Evolutionary conservation across 2,329 filamentous ascomycete genomes (phyloP), one percentile per base, ranked within the genome.

Genomic region (Pseudogymnoascus sp.): DNA sequence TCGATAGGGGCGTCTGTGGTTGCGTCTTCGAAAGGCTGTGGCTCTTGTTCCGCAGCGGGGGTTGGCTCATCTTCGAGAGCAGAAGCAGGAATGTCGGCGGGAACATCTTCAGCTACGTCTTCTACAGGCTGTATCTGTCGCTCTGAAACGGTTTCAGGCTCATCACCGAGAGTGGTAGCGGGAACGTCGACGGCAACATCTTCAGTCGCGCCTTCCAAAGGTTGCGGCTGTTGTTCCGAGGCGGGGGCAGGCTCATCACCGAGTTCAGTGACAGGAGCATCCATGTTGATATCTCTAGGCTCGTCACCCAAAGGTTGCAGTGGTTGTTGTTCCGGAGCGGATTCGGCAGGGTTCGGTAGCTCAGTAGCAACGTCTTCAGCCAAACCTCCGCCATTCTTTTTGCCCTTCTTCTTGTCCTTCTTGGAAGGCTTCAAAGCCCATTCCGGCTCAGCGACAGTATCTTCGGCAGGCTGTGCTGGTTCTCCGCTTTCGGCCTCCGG

Each of bases 331-430:
- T 33, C 28, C 9, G 11, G 47, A 8, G 47, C 28, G 5, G 47
- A 35, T 33, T 53, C 43, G 25, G n/a, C 22, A 7, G 28, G n/a
- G 18, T 11, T 30, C 6, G 35, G 30, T 14, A 5, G 5, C 57
- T 58, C 57, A 38, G 20, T 39, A 25, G 25, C 12, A 22, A n/a
- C 9, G 28, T 28, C 22, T 4, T 60, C 38, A 20, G 25, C 20
- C 6, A 20, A 11, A 20, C 36, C 41, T 39, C 12, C 60, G 7
- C 22, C n/a, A 12, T 2, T 12, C 37, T 57, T 36, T 35, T 58
- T 58, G 4, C 47, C 18, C 30, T 70, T 71, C 61, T 71, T 79
- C 70, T 78, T 78, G 7, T 69, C 68, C 63, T 74, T 74, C 62
- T 74, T 74, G 14, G 70, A 69, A 20, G 38, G 59, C 41, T 57